Conservation (phyloP, 179 eudicot species). For the Beta macrorhiza region DNA sequence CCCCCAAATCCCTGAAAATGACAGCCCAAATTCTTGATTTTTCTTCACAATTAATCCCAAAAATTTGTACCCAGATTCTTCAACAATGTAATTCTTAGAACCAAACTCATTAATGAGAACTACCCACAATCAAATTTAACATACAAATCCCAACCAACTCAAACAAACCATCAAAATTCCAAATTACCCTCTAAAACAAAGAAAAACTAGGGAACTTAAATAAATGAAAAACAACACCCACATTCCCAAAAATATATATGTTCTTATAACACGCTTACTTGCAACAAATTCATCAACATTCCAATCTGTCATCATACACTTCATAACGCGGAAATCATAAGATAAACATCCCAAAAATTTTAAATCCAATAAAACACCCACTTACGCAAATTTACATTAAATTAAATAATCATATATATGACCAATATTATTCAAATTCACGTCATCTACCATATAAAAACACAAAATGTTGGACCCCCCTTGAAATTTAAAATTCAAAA, state of each 20-base stretch:
- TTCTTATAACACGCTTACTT: constrained; percentile 33
- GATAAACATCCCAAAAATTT: not conserved
- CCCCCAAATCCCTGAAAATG: constrained; percentile 3
- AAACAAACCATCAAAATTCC: too few relatives aligned
- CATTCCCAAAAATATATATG: not conserved
- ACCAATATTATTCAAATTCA: constrained; percentile 20
- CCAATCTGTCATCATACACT: constrained; percentile 31
- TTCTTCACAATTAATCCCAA: not conserved
- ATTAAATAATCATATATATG: not conserved
- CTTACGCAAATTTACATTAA: not conserved
- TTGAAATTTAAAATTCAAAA: not conserved
- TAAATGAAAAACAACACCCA: constrained; percentile 4
- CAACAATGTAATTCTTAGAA: constrained; percentile 11
- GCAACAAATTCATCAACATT: constrained; percentile 27
- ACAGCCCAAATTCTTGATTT: not conserved
- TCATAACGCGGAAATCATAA: constrained; percentile 22
- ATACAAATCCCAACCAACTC: not conserved
- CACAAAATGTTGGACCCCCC: constrained; percentile 20
- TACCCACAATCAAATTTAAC: constrained; percentile 21
- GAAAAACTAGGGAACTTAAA: too few relatives aligned
- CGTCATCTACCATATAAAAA: constrained; percentile 10
- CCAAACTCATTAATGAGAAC: constrained; percentile 13
- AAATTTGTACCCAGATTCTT: constrained; percentile 7
- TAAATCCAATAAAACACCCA: not conserved
- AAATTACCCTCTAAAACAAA: too few relatives aligned